Evolutionary conservation across 306 rosid genomes (phyloP).

Genomic region (Citrullus colocynthis): DNA sequence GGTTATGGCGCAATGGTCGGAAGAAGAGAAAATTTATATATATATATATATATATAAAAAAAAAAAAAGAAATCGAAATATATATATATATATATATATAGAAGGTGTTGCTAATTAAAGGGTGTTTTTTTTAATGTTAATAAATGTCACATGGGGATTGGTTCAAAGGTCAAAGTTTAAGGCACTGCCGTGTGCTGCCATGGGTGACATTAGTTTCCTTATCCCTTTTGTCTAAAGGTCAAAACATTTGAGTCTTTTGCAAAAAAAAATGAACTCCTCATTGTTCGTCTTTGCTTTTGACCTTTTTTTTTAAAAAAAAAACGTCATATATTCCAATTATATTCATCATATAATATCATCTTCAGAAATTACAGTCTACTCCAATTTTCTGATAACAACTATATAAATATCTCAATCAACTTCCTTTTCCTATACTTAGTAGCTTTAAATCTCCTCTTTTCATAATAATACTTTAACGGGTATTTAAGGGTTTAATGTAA

Average conservation of each 20-base stretch:
- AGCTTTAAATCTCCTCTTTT: too few relatives aligned
- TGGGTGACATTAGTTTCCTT: background rate
- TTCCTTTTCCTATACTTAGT: too few relatives aligned
- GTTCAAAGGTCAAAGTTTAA: background rate
- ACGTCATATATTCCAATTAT: background rate
- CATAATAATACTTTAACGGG: too few relatives aligned
- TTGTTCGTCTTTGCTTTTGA: background rate
- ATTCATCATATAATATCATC: background rate
- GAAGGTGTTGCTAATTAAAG: background rate
- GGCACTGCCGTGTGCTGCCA: background rate
- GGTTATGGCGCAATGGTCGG: background rate
- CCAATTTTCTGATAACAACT: background rate
- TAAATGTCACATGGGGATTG: conserved; percentile 7
- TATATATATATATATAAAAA: background rate
- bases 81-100: background rate
- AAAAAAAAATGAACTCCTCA: background rate
- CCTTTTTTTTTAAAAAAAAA: background rate
- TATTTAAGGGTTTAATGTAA: too few relatives aligned
- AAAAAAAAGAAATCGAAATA: background rate
- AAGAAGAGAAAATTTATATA: background rate
- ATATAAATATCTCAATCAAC: too few relatives aligned
- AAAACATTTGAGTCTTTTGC: background rate
- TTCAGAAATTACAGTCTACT: background rate
- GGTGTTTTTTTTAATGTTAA: background rate
- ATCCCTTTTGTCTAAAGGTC: background rate